Evolutionary conservation across 345 rosid genomes (phyloP), one percentile per base, ranked within the genome.

Genomic region (Carallia brachiata): DNA sequence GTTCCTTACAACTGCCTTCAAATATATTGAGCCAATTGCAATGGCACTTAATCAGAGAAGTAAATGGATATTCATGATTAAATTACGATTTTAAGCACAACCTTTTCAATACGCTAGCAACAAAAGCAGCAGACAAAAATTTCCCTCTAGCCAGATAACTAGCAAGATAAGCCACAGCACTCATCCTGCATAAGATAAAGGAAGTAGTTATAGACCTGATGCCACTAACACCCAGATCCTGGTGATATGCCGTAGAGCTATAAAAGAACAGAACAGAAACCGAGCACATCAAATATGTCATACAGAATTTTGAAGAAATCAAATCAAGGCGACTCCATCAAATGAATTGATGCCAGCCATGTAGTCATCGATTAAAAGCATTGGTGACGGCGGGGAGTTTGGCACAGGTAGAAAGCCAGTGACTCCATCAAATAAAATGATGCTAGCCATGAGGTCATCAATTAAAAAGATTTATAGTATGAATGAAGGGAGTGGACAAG

Each of bases 61-160:
- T 58, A 53, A 30, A 53, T 34, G 5, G 32, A 55, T 67, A 23
- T 31, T 28, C 30, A 32, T 1, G 19, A 16, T 40, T 18, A 58
- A 10, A 7, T 37, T 34, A 65, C 17, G 56, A 64, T 52, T 17
- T 16, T n/a, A 19, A 37, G 23, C 15, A 64, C 37, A 27, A 87
- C 97, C 98, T 91, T 82, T 82, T 83, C 70, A 91, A 77, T 44
- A 79, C 68, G 79, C 31, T 78, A 48, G 82, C 70, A 61, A 89
- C 75, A 68, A 79, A 76, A 64, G 84, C 78, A 75, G 84, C 73
- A 6, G 87, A 71, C 52, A 91, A 68, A 77, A 91, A 89, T 80
- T 86, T 94, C 50, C 83, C 98, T 6, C 96, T 91, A 56, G 97
- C 85, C 85, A 94, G 73, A 76, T 84, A 94, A 80, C 98, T 94